Evolutionary conservation across 768 basidiomycete genomes (phyloP).

Genomic region (Pholiota microspora): DNA sequence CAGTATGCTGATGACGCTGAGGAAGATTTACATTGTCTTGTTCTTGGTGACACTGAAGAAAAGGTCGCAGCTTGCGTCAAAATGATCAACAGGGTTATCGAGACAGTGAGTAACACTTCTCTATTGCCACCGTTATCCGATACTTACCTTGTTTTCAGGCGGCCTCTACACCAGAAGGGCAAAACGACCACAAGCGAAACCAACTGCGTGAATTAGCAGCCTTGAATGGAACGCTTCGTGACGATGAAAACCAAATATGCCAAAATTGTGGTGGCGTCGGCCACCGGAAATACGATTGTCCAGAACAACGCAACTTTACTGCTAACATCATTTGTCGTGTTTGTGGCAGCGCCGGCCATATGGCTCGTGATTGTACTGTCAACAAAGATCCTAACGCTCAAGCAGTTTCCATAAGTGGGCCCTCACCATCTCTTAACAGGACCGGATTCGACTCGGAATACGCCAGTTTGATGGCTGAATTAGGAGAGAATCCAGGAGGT

Average conservation of each 20-base stretch:
- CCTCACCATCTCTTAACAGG: conserved; percentile 54
- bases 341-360: conserved; percentile 97
- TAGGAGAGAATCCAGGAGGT: conserved; percentile 76
- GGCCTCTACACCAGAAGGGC: conserved; percentile 97
- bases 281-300: conserved; percentile 98
- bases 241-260: conserved; percentile 99
- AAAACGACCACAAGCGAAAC: conserved; percentile 99
- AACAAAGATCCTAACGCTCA: conserved; percentile 85
- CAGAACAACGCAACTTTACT: conserved; percentile 96
- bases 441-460: conserved; percentile 97
- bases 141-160: conserved; percentile 53
- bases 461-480: conserved; percentile 94
- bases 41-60: conserved; percentile 89
- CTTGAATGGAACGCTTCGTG: conserved; percentile 96
- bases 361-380: conserved; percentile 97
- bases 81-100: conserved; percentile 97
- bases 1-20: conserved; percentile 96
- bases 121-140: background rate
- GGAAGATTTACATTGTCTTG: conserved; percentile 97
- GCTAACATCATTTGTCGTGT: conserved; percentile 99
- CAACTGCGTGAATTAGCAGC: conserved; percentile 97
- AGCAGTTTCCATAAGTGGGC: conserved; percentile 34
- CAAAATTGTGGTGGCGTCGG: conserved; percentile 94
- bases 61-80: conserved; percentile 90
- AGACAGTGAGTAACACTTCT: conserved; percentile 68